Base-by-base conservation (phyloP, 1,284 basidiomycete genomes). In the Tausonia pullulans region DNA sequence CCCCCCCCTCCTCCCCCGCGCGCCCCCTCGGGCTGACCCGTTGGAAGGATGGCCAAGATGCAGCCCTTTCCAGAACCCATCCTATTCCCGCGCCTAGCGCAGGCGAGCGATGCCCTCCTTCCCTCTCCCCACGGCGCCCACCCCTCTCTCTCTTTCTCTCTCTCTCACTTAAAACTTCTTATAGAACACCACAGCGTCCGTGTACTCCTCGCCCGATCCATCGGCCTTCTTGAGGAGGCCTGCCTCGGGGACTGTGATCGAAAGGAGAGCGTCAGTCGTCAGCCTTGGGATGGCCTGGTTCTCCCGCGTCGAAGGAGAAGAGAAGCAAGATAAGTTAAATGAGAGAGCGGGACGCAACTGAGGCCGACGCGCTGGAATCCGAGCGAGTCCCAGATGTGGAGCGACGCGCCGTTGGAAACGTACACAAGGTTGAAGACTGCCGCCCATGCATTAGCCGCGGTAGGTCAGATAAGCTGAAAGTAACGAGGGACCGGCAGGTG, bases 341-440 rank as follows among this genome's bases (percentile, higher is more conserved):
- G 27, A 27, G 27, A 27, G 27, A 27, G 27, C 27, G 27, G 27
- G 14, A 65, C 67, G 9, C 27, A 27, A 67, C 67, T 89, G 60
- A 83, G 74, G 0, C 94, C 94, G 1, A 85, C 87, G 68, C 88
- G 86, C 13, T 78, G 81, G 77, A 98, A 97, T 7, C 86, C 85
- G 0, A 95, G 81, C 45, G 79, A 77, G 69, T 97, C 91, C 93
- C 94, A 98, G 56, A 96, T 81, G 70, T 73, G 85, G 81, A 79
- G 69, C 6, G 75, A 78, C 1, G 79, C 80, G 48, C 69, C 69
- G 72, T 83, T 82, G 71, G 77, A 79, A 72, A 72, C 67, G 65
- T 89, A 97, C 48, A 96, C 92, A 57, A 97, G 81, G 74, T 97
- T 97, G 81, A 96, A 97, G 14, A 97, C 89, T 70, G 87, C 91